Evolutionary conservation across 2,329 filamentous ascomycete species (phyloP).

Genomic region (Apiospora pterosperma): DNA sequence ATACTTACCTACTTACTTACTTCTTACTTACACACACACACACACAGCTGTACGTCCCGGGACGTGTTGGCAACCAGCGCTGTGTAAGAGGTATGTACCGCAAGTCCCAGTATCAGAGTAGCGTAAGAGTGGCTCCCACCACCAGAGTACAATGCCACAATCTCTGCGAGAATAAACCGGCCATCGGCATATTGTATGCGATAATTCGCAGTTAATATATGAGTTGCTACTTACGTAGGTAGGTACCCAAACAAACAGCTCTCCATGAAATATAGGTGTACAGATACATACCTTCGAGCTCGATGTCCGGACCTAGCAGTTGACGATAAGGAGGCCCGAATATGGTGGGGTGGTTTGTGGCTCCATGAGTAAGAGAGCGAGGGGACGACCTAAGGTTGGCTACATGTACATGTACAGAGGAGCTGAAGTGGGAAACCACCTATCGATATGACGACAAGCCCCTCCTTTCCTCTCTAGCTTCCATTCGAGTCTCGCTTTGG

Average conservation of each 20-base stretch:
- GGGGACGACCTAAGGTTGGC: too few relatives aligned
- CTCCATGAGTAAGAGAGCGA: neutral
- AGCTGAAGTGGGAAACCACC: neutral
- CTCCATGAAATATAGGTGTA: too few relatives aligned
- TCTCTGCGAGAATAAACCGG: neutral
- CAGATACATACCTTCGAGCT: neutral
- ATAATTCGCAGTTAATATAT: too few relatives aligned
- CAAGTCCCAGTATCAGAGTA: neutral
- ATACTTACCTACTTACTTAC: neutral
- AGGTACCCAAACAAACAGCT: too few relatives aligned
- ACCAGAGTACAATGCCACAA: neutral
- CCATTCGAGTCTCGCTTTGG: neutral
- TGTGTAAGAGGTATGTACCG: neutral
- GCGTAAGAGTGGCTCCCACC: neutral
- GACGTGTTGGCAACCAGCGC: neutral
- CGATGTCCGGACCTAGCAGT: neutral
- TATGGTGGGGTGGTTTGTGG: neutral
- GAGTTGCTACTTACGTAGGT: too few relatives aligned
- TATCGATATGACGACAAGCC: constrained; percentile 1
- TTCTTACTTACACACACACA: constrained; percentile 3
- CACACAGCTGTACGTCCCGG: neutral
- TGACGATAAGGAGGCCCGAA: neutral
- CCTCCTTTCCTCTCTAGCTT: neutral
- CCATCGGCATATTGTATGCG: neutral
- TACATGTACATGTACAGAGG: neutral